Evolutionary conservation across 2,329 filamentous ascomycete species (phyloP), one percentile per base, ranked within the genome.

Genomic region (Nothopassalora personata): DNA sequence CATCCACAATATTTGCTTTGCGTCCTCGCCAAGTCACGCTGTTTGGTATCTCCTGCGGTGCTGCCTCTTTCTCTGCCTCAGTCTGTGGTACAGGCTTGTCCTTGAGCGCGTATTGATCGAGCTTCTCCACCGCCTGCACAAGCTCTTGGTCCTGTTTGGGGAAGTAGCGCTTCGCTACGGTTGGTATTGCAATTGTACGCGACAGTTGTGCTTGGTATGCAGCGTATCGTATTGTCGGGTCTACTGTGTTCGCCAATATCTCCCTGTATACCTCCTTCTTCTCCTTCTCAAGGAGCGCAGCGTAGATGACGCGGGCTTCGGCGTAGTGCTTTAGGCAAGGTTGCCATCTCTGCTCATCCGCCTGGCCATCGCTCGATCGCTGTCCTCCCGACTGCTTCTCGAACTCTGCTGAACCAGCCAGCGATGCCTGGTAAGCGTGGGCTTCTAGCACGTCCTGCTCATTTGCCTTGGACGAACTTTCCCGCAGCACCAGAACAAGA

Each of bases 181-280:
- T 83, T 0, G 88, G 82, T 52, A 96, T 87, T 2, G 92, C 87
- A 56, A 91, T 84, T 1, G 91, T 96, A 47, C 94, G 86, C 0
- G 93, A 89, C 33, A 96, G 84, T 72, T 93, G 89, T 72, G 91
- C 82, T 74, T 96, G 91, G 73, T 97, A 97, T 18, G 94, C 91
- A 36, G 92, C 92, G 73, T 95, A 97, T 63, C 93, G 87, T 68
- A 99, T 90, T 62, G 91, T 96, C 1, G 92, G 92, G 72, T 99
- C 94, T 62, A 96, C 87, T 4, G 89, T 95, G 68, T 89, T 87
- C 51, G 88, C 85, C 58, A 99, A 78, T 27, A 97, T 81, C 61
- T 97, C 93, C 71, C 89, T 91, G 80, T 90, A 94, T 36, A 89
- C 79, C 59, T 96, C 93, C 61, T 85, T 87, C 71, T 86, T 87